Conservation (phyloP, 1,284 basidiomycete species). For the Xerocomus minutiporus region DNA sequence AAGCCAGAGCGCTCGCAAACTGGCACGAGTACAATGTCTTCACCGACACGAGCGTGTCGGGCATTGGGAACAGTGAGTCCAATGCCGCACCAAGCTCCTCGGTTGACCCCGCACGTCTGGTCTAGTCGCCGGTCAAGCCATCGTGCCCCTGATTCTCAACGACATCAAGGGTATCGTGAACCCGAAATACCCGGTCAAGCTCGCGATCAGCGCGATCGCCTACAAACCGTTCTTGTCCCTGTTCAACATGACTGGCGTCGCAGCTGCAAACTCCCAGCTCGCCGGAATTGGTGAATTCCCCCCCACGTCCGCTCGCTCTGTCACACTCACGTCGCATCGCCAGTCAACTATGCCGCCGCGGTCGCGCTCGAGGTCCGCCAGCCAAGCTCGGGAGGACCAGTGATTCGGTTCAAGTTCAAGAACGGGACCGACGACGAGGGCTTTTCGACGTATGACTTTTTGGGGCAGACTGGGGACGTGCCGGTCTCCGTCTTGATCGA, state of each 20-base stretch:
- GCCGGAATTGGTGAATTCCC: constrained; percentile 55
- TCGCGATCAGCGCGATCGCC: constrained; percentile 61
- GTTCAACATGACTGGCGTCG: constrained; percentile 70
- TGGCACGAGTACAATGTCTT: constrained; percentile 75
- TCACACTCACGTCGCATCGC: not conserved
- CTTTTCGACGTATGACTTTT: constrained; percentile 58
- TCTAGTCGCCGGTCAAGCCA: constrained; percentile 65
- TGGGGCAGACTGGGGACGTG: constrained; percentile 56
- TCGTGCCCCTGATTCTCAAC: constrained; percentile 58
- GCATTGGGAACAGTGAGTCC: constrained; percentile 68
- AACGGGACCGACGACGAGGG: constrained; percentile 58
- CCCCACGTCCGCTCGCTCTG: not conserved
- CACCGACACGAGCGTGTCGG: constrained; percentile 47
- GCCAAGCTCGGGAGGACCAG: constrained; percentile 40
- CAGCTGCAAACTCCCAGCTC: constrained; percentile 49
- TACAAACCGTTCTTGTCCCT: constrained; percentile 84
- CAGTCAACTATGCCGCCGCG: constrained; percentile 71
- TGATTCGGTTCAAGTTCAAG: constrained; percentile 73
- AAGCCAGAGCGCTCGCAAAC: constrained; percentile 64
- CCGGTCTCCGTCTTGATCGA: constrained; percentile 54
- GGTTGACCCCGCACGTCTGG: constrained; percentile 6
- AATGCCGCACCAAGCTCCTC: not conserved
- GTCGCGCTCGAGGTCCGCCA: constrained; percentile 68
- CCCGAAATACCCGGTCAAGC: constrained; percentile 55
- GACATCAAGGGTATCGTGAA: constrained; percentile 60